A percentile compares a stretch with the other conserved stretches of the same genome.
Conservation (phyloP, 768 basidiomycete species). For the Candolleomyces eurysporus region DNA sequence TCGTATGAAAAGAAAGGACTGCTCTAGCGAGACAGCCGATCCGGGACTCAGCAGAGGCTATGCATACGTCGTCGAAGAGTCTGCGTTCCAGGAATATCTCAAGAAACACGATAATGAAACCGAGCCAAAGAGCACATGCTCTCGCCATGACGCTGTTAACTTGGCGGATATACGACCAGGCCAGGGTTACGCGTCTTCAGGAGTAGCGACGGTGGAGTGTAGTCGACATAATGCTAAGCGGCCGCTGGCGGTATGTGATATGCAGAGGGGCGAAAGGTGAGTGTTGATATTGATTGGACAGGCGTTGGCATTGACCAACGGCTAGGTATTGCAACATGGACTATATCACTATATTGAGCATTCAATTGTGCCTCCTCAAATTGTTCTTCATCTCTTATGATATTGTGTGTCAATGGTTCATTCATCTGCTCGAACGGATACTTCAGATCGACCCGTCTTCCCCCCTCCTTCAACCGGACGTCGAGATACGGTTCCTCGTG, state of each 20-base stretch:
- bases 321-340: conserved; percentile 29
- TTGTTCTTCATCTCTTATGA: conserved; percentile 27
- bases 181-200: conserved; percentile 21
- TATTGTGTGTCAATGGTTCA: conserved; percentile 25
- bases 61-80: conserved; percentile 26
- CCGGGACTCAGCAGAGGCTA: conserved; percentile 24
- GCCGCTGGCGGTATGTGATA: conserved; percentile 25
- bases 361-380: background rate
- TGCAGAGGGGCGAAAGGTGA: conserved; percentile 33
- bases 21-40: conserved; percentile 22
- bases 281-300: background rate
- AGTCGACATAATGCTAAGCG: conserved; percentile 28
- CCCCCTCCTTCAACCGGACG: background rate
- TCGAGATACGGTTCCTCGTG: conserved; percentile 4
- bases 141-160: conserved; percentile 14
- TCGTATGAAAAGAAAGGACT: conserved; percentile 22
- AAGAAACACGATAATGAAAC: conserved; percentile 12
- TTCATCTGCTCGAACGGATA: conserved; percentile 4
- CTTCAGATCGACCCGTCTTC: conserved; percentile 1
- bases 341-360: conserved; percentile 16
- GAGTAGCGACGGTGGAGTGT: conserved; percentile 27
- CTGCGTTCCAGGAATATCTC: conserved; percentile 15
- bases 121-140: conserved; percentile 21
- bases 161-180: conserved; percentile 16
- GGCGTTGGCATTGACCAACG: background rate